Percentiles rank a stretch among this genome's conserved stretches.
These are phyloP conservation scores for Curvularia spicifera DNA, from an alignment of 2,329 filamentous ascomycete genomes.

Conservation along the genomic window DNA sequence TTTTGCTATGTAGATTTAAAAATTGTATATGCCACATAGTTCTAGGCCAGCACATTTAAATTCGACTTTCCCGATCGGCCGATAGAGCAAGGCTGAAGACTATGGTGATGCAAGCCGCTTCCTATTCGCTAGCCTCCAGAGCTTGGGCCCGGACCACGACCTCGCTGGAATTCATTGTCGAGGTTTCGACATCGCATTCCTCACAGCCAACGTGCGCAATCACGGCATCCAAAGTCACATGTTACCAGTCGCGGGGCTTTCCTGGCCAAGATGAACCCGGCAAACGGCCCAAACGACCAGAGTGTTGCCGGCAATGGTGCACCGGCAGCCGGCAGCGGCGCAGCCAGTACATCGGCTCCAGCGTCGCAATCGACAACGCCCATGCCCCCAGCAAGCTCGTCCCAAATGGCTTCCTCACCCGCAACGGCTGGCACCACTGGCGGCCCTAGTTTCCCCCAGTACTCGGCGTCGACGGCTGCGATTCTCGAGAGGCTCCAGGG, in stretches of 20 bases:
- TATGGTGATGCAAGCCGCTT: constrained; percentile 6
- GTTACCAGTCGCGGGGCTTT: constrained; percentile 22
- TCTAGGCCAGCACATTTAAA: too few species aligned
- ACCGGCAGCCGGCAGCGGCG: constrained; percentile 23
- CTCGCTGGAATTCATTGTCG: constrained; percentile 6
- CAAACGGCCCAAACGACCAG: constrained; percentile 15
- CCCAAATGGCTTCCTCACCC: constrained; percentile 36
- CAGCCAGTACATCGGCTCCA: constrained; percentile 28
- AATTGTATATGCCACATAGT: too few species aligned
- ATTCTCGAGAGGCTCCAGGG: constrained; percentile 50
- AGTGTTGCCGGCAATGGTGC: constrained; percentile 27
- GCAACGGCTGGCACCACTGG: constrained; percentile 20
- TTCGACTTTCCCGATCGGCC: too few species aligned
- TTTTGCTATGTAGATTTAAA: too few species aligned
- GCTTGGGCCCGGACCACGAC: constrained; percentile 10
- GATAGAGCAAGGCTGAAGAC: background rate
- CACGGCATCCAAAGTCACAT: constrained; percentile 8
- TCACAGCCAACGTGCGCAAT: constrained; percentile 7
- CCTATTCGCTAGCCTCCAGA: constrained; percentile 12
- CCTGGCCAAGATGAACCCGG: constrained; percentile 28
- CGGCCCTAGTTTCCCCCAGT: constrained; percentile 37
- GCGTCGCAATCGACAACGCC: constrained; percentile 27
- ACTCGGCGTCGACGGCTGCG: constrained; percentile 51
- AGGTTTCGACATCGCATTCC: constrained; percentile 1
- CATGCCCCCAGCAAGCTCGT: constrained; percentile 34